Evolutionary conservation across 177 flowering plant genomes (phyloP), one percentile per base, ranked within the genome.

Genomic region (Vitis hybrid): DNA sequence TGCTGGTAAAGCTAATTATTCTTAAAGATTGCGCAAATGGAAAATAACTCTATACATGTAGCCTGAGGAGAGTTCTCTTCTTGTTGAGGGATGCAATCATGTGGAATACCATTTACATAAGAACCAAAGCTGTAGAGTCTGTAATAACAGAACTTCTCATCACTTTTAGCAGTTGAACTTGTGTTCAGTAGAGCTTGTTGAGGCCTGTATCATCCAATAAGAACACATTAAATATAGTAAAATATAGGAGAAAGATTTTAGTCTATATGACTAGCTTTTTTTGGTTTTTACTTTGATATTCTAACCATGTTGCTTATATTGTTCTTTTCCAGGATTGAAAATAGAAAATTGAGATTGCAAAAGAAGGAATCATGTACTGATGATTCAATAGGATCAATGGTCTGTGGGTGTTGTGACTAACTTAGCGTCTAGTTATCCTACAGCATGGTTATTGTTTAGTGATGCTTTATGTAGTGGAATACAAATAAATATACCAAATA

Each of bases 171-270:
- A 81, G 77, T 34, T 82, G 78, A 82, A 85, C 83, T 90, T 88
- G 77, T 87, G 90, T 52, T 85, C 91, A 23, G 73, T 32, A 6
- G 79, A 73, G 81, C 90, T 87, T 61, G 91, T 79, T 52, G 91
- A 80, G 60, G 83, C 92, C 95, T 90, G 89, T 77, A 79, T 45
- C 4, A 69, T 70, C 40, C 68, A 73, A 51, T 3, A 52, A 69
- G 18, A 64, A 56, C 40, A 63, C 12, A 48, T 55, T 56, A 56
- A 50, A 66, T 55, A 15, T 26, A 40, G 23, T 54, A 59, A 5
- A 10, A 50, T 2, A 63, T 65, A 21, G 51, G 60, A 30, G 8
- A 68, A 68, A 51, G n/a, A 56, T 57, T 57, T 18, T 21, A 10
- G 13, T 21, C 60, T 57, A 12, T 26, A 60, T 23, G 14, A 15